phyloP scores from a whole-genome alignment of 257 asterid species.

The Scutellaria baicalensis region DNA sequence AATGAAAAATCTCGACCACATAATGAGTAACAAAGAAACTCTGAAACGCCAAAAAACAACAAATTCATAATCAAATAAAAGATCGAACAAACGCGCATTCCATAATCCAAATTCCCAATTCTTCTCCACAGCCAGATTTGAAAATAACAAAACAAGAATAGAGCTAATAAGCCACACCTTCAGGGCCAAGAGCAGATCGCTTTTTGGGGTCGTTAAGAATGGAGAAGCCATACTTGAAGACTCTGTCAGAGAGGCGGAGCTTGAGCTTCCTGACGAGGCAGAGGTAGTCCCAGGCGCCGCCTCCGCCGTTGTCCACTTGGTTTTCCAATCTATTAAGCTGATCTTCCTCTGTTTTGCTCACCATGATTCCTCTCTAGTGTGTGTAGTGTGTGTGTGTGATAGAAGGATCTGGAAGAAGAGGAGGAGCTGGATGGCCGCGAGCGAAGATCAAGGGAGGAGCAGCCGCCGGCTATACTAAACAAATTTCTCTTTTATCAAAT shows the following conservation, averaged over 20 bases:
- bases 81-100: conserved; percentile 6
- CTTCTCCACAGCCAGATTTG: background rate
- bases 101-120: conserved; percentile 22
- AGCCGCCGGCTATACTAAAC: conserved; percentile 9
- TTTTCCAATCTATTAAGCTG: conserved; percentile 74
- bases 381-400: background rate
- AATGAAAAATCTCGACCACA: background rate
- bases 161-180: conserved; percentile 35
- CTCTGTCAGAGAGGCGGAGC: conserved; percentile 87
- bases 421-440: background rate
- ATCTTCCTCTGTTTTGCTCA: conserved; percentile 87
- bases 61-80: conserved; percentile 1
- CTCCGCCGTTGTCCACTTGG: conserved; percentile 96
- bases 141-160: background rate
- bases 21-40: background rate
- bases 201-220: conserved; percentile 66
- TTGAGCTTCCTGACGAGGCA: conserved; percentile 84
- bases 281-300: conserved; percentile 95
- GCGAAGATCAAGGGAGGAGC: conserved; percentile 2
- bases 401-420: background rate
- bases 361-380: conserved; percentile 39
- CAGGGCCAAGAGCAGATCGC: conserved; percentile 90
- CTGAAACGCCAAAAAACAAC: background rate
- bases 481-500: background rate
- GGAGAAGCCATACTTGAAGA: conserved; percentile 56